Percentiles rank a stretch among this genome's conserved stretches.
phyloP scores from a whole-genome alignment of 257 asterid species.

The Solanum medicagineum region DNA sequence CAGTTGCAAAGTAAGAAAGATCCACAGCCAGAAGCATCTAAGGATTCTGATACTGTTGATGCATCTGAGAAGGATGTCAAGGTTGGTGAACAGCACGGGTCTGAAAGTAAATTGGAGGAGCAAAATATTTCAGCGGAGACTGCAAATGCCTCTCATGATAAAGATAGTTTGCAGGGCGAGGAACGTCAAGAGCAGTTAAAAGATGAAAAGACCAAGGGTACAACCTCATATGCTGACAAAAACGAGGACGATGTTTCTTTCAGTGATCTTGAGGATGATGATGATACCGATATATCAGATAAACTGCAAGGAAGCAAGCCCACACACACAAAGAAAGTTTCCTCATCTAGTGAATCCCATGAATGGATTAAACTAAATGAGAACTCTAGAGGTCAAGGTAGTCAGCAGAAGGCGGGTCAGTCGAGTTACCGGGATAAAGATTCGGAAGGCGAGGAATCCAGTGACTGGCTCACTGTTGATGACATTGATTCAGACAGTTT shows the following conservation, averaged over 20 bases:
- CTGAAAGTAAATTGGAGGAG: slow-evolving; percentile 2
- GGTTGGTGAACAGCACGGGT: slow-evolving; percentile 1
- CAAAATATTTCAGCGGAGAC: slow-evolving; percentile 10
- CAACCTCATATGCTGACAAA: slow-evolving; percentile 8
- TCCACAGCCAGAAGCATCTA: slow-evolving; percentile 20
- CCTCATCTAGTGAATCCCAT: slow-evolving; percentile 21
- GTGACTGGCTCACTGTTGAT: slow-evolving; percentile 65
- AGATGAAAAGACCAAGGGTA: slow-evolving; percentile 1
- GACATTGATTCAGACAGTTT: slow-evolving; percentile 46
- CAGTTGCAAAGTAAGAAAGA: slow-evolving; percentile 33
- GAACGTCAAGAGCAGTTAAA: slow-evolving; percentile 12
- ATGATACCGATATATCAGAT: slow-evolving; percentile 22
- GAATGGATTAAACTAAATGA: slow-evolving; percentile 45
- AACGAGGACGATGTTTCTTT: slow-evolving; percentile 51
- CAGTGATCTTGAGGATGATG: slow-evolving; percentile 71
- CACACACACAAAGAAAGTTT: slow-evolving; percentile 13
- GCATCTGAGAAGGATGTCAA: background rate
- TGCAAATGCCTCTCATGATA: slow-evolving; percentile 7
- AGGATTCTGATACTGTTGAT: slow-evolving; percentile 15
- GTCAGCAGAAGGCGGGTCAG: slow-evolving; percentile 12
- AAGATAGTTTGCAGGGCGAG: slow-evolving; percentile 6
- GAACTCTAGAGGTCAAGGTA: slow-evolving; percentile 12
- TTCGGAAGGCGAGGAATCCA: slow-evolving; percentile 70
- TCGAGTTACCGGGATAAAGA: slow-evolving; percentile 31
- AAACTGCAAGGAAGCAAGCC: slow-evolving; percentile 7